A percentile compares a stretch with the other conserved stretches of the same genome.
These are phyloP conservation scores for Mycena vitilis DNA, from an alignment of 768 basidiomycete species.

Conservation along the genomic window DNA sequence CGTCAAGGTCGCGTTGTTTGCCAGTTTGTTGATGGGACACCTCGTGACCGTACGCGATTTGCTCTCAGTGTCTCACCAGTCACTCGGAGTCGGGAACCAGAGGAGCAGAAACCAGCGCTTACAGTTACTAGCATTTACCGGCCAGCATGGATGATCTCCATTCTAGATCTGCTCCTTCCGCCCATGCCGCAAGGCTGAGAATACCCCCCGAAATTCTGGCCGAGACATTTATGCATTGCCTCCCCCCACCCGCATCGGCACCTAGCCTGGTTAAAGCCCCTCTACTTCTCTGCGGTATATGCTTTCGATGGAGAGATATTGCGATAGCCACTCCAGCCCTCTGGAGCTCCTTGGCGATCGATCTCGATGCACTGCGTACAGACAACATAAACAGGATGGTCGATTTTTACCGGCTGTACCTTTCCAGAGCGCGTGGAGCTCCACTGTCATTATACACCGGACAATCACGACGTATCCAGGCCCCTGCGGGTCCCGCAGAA, in stretches of 20 bases:
- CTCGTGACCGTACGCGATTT: no score
- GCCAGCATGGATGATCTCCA: no score
- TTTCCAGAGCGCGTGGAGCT: not conserved
- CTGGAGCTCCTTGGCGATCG: constrained; percentile 26
- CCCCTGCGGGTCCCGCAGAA: not conserved
- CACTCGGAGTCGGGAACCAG: no score
- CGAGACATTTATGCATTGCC: constrained; percentile 3
- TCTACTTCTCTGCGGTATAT: constrained; percentile 32
- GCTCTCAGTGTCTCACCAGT: no score
- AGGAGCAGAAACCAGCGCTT: no score
- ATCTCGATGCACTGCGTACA: not conserved
- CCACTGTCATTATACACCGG: not conserved
- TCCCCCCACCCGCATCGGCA: constrained; percentile 30
- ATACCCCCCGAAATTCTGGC: no score
- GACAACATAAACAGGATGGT: not conserved
- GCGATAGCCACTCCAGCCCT: constrained; percentile 29
- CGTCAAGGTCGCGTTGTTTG: no score
- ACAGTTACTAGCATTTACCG: no score
- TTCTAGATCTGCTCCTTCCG: no score
- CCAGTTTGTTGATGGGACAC: no score
- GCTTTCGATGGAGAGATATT: constrained; percentile 26
- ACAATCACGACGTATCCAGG: not conserved
- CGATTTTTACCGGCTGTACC: not conserved
- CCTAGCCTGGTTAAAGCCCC: constrained; percentile 12
- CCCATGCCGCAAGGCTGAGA: no score